Conservation (phyloP, 176 grass and related monocot species). For the Eragrostis nindensis region DNA sequence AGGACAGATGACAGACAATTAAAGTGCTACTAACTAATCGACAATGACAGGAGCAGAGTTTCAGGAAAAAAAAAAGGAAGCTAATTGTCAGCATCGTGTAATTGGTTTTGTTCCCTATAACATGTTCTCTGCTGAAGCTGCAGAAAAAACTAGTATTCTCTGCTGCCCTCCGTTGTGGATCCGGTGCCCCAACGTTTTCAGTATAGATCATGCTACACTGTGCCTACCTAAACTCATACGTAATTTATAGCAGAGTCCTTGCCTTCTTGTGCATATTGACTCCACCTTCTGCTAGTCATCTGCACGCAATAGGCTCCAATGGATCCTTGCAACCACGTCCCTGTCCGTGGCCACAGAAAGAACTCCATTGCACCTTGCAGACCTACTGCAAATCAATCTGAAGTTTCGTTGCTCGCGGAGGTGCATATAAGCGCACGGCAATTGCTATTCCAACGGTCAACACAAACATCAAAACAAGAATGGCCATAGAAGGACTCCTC, state of each 20-base stretch:
- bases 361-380: not conserved
- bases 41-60: not conserved
- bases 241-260: not conserved
- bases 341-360: not conserved
- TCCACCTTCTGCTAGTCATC: not conserved
- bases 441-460: slow-evolving; percentile 36
- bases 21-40: not conserved
- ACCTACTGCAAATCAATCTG: not conserved
- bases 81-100: not conserved
- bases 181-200: not conserved
- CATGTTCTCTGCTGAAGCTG: not conserved
- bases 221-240: not conserved
- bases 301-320: not conserved
- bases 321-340: not conserved
- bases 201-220: not conserved
- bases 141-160: not conserved
- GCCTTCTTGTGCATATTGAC: not conserved
- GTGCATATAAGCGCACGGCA: slow-evolving; percentile 10
- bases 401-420: slow-evolving; percentile 31
- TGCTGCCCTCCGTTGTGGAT: not conserved
- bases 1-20: not conserved
- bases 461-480: slow-evolving; percentile 46
- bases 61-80: no score
- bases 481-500: slow-evolving; percentile 12
- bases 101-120: not conserved